Conservation (phyloP, 1,284 basidiomycete genomes). For the Tilletia horrida region DNA sequence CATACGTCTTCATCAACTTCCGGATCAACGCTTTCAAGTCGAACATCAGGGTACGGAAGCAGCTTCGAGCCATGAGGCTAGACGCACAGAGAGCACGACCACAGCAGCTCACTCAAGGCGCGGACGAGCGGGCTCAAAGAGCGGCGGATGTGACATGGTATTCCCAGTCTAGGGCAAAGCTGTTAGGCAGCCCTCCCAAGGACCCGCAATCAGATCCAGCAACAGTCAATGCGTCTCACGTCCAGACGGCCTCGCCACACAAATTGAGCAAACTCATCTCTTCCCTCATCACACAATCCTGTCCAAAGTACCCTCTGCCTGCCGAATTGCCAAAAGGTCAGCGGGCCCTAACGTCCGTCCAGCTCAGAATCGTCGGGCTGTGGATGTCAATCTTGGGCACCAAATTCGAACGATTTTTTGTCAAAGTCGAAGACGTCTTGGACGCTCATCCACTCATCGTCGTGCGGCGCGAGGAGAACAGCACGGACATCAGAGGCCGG, state of each 20-base stretch:
- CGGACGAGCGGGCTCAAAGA: not conserved
- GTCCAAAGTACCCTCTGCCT: slow-evolving; percentile 2
- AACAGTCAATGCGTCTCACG: not conserved
- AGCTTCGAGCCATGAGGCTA: not conserved
- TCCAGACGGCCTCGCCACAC: not conserved
- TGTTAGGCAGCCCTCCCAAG: not conserved
- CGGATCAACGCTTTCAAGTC: not conserved
- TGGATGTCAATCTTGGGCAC: not conserved
- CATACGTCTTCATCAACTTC: slow-evolving; percentile 32
- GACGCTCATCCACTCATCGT: slow-evolving; percentile 13
- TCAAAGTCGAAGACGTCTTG: slow-evolving; percentile 10
- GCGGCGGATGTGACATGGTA: not conserved
- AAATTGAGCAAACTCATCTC: not conserved
- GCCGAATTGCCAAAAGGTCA: not conserved
- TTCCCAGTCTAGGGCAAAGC: not conserved
- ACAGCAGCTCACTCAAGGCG: not conserved
- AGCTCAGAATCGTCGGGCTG: slow-evolving; percentile 1
- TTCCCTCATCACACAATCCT: not conserved
- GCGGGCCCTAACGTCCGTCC: not conserved
- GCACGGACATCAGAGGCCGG: not conserved
- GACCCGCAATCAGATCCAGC: not conserved
- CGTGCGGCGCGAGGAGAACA: not conserved
- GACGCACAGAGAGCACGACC: not conserved
- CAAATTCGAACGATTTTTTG: slow-evolving; percentile 9
- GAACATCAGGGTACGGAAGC: not conserved